Conservation (phyloP, 2,329 filamentous ascomycete genomes). For the Aspergillus ustus region DNA sequence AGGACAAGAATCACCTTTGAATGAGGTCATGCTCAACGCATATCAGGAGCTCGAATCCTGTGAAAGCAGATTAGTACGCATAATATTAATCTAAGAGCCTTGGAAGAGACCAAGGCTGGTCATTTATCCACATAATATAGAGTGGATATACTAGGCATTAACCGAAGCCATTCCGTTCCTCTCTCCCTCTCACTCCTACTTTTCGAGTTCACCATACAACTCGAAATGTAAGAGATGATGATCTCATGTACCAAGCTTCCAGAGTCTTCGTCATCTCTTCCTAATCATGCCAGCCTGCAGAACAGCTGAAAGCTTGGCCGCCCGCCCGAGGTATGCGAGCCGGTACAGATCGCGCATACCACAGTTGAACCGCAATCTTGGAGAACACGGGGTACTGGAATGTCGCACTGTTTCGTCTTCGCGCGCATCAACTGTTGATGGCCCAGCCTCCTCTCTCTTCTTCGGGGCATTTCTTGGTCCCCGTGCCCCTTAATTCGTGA, state of each 20-base stretch:
- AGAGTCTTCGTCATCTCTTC: not conserved
- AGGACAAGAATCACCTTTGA: not conserved
- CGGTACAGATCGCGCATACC: not conserved
- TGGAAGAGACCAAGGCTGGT: not conserved
- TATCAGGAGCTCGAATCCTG: not conserved
- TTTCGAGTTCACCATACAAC: not conserved
- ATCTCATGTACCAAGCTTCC: not conserved
- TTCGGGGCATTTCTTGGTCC: not conserved
- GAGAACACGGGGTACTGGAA: not conserved
- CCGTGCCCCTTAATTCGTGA: conserved; percentile 12
- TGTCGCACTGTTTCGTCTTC: not conserved
- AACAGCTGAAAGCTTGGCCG: not conserved
- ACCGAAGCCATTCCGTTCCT: not conserved
- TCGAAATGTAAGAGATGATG: not conserved
- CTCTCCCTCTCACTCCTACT: not conserved
- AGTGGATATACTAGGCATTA: too few species aligned
- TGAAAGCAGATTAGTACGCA: not conserved
- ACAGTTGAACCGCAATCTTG: not conserved
- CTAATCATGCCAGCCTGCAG: not conserved
- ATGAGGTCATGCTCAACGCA: conserved; percentile 5
- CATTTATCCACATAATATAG: not conserved
- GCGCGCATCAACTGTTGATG: not conserved
- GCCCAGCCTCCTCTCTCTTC: not conserved
- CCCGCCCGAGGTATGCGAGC: not conserved
- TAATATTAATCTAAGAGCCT: not conserved